phyloP scores from a whole-genome alignment of 352 stramenopile species.

The Aphanomyces astaci region DNA sequence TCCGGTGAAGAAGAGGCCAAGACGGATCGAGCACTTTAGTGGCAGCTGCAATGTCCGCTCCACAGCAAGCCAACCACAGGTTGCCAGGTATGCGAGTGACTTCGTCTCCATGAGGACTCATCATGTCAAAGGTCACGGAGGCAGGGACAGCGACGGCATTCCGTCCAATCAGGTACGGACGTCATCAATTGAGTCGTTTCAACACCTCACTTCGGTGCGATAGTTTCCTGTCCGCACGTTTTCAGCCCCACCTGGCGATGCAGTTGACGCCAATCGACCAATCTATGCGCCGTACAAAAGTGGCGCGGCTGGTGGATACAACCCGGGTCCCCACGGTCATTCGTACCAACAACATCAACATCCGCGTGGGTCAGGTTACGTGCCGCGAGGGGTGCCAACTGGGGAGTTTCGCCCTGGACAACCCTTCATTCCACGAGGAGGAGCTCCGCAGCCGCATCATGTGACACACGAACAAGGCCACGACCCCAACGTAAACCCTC shows the following conservation, averaged over 20 bases:
- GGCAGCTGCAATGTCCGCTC: not conserved
- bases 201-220: not conserved
- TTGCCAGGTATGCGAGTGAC: not conserved
- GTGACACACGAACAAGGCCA: not conserved
- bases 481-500: not conserved
- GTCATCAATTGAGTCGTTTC: not conserved
- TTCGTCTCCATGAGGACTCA: not conserved
- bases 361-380: not conserved
- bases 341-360: not conserved
- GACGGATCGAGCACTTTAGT: not conserved
- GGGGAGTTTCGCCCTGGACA: slow-evolving; percentile 11
- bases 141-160: not conserved
- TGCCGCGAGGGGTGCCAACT: too few relatives aligned
- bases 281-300: not conserved
- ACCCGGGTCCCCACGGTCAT: not conserved
- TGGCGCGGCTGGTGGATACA: not conserved
- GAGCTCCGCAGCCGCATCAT: not conserved
- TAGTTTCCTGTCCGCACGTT: slow-evolving; percentile 13
- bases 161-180: not conserved
- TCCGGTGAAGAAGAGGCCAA: slow-evolving; percentile 4
- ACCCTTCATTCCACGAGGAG: not conserved
- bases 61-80: not conserved
- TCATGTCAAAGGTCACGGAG: not conserved
- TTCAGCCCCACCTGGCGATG: slow-evolving; percentile 4
- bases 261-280: not conserved